Evolutionary conservation across 2,329 filamentous ascomycete genomes (phyloP).

Genomic region (Aspergillus floridensis): DNA sequence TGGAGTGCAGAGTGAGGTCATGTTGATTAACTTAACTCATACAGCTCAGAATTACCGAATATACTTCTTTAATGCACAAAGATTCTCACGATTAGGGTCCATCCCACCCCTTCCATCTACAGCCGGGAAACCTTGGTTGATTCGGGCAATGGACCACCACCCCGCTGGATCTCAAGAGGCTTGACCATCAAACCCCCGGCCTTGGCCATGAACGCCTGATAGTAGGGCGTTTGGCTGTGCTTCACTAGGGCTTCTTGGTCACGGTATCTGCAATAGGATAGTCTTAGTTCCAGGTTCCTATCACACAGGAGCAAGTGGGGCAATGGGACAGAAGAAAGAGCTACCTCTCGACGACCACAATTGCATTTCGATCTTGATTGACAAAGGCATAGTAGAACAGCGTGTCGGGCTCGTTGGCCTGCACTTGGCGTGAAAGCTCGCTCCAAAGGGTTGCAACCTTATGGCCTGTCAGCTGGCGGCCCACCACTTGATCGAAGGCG

Average conservation of each 20-base stretch:
- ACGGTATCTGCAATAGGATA: neutral
- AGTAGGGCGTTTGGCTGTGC: neutral
- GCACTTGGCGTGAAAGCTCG: slow-evolving; percentile 29
- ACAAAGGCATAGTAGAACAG: slow-evolving; percentile 31
- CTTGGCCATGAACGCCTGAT: neutral
- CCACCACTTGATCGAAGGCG: neutral
- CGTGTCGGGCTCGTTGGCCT: slow-evolving; percentile 32
- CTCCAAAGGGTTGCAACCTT: slow-evolving; percentile 27
- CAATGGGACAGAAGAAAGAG: neutral
- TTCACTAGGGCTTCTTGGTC: neutral
- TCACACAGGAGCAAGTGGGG: neutral
- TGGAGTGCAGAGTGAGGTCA: neutral
- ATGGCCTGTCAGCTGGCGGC: neutral
- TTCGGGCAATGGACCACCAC: neutral
- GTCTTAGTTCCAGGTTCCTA: neutral
- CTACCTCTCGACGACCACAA: slow-evolving; percentile 36
- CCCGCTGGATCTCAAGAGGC: neutral
- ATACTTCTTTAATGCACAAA: too few species aligned
- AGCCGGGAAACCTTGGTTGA: neutral
- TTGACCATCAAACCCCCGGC: neutral
- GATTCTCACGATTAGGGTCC: too few species aligned
- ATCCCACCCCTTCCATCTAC: neutral
- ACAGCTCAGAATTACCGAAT: too few species aligned
- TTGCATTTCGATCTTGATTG: slow-evolving; percentile 28
- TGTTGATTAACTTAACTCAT: neutral